Conservation (phyloP, 2,329 filamentous ascomycete species). For the Colletotrichum tropicicola region DNA sequence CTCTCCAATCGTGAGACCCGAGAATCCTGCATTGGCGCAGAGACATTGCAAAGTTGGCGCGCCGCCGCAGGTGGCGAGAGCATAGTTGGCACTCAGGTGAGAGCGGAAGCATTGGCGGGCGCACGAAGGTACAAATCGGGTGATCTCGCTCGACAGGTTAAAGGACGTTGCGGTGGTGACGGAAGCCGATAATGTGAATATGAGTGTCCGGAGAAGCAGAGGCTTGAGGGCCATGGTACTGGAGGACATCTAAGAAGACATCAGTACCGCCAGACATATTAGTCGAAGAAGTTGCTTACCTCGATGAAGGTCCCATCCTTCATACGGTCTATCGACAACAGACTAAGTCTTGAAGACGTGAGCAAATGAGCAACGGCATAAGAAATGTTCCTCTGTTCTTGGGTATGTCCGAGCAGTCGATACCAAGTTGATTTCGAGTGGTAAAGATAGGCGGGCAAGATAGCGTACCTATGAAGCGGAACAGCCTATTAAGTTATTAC, state of each 20-base stretch:
- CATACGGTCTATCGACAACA: constrained; percentile 21
- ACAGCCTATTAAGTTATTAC: constrained; percentile 27
- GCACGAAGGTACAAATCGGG: constrained; percentile 63
- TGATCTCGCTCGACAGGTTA: constrained; percentile 47
- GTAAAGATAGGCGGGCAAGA: not conserved
- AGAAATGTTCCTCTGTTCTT: not conserved
- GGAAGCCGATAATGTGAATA: constrained; percentile 39
- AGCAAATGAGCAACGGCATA: not conserved
- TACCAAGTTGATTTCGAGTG: not conserved
- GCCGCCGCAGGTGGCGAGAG: constrained; percentile 54
- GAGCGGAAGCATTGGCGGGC: constrained; percentile 68
- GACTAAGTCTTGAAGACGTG: constrained; percentile 10
- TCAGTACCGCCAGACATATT: not conserved
- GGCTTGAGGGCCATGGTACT: constrained; percentile 53
- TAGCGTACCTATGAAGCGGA: constrained; percentile 12
- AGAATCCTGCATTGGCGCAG: constrained; percentile 66
- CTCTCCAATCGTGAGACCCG: constrained; percentile 77
- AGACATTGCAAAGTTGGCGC: constrained; percentile 68
- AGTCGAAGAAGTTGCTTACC: not conserved
- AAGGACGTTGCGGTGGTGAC: constrained; percentile 37
- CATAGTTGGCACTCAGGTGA: constrained; percentile 71
- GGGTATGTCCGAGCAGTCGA: no score
- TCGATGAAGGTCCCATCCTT: constrained; percentile 33
- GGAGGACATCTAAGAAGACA: constrained; percentile 46
- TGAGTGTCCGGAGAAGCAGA: constrained; percentile 39